phyloP scores from a whole-genome alignment of 768 basidiomycete genomes.

The Hydnum rufescens region DNA sequence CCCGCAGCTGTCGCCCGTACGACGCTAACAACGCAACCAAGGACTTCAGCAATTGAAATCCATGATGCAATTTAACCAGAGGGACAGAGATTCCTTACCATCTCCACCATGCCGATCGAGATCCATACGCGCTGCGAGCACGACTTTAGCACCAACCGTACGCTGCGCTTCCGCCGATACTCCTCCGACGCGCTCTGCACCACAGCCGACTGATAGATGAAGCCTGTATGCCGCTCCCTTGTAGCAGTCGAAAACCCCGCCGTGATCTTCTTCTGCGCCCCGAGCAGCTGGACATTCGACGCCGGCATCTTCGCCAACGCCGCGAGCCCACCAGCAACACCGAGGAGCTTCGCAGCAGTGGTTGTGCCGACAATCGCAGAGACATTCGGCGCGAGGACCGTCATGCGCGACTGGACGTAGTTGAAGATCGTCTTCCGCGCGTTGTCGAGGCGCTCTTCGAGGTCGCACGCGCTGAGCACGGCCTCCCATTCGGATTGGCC shows the following conservation, averaged over 20 bases:
- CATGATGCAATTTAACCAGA: neutral
- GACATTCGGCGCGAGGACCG: constrained; percentile 92
- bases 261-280: constrained; percentile 81
- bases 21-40: constrained; percentile 34
- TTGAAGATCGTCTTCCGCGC: constrained; percentile 92
- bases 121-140: constrained; percentile 83
- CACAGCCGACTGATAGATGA: constrained; percentile 85
- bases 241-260: constrained; percentile 79
- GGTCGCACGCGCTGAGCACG: constrained; percentile 69
- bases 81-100: constrained; percentile 26
- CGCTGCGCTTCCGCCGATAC: constrained; percentile 81
- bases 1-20: constrained; percentile 61
- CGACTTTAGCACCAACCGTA: constrained; percentile 81
- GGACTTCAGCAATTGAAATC: neutral
- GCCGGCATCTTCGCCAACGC: constrained; percentile 87
- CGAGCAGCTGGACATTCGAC: constrained; percentile 88
- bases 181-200: constrained; percentile 74
- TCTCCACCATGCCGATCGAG: constrained; percentile 67
- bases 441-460: constrained; percentile 75
- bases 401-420: constrained; percentile 99
- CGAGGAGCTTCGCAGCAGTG: constrained; percentile 93
- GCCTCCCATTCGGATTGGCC: constrained; percentile 53
- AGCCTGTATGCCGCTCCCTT: constrained; percentile 85
- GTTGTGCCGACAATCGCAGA: constrained; percentile 97
- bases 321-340: constrained; percentile 84